Percentiles rank a stretch among this genome's conserved stretches.
phyloP scores from a whole-genome alignment of 2,329 filamentous ascomycete genomes.

The Aspergillus brunneoviolaceus region DNA sequence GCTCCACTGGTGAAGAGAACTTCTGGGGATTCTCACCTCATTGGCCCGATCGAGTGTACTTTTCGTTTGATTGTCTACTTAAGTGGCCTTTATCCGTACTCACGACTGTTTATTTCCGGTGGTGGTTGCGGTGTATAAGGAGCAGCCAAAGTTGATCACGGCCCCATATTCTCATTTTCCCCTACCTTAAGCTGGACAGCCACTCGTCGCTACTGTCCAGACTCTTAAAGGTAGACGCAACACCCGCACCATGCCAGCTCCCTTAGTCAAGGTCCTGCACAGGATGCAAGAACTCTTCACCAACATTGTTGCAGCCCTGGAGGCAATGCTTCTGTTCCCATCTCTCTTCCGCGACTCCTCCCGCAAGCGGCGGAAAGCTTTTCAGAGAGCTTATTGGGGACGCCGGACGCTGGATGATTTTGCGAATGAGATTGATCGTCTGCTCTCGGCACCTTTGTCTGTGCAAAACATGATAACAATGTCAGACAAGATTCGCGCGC shows the following conservation, averaged over 20 bases:
- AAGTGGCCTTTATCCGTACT: constrained; percentile 8
- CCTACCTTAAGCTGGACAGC: constrained; percentile 6
- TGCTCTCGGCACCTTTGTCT: constrained; percentile 39
- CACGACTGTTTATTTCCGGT: constrained; percentile 12
- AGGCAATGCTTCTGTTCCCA: constrained; percentile 43
- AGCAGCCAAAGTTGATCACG: constrained; percentile 13
- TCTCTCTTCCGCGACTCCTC: constrained; percentile 37
- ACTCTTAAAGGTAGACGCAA: not conserved
- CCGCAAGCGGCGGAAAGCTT: constrained; percentile 32
- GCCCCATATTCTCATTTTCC: constrained; percentile 1
- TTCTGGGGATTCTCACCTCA: not conserved
- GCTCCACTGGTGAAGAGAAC: constrained; percentile 16
- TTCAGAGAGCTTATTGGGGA: constrained; percentile 36
- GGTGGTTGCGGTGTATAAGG: constrained; percentile 14
- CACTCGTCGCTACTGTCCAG: not conserved
- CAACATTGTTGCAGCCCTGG: constrained; percentile 40
- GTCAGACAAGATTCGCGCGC: constrained; percentile 47
- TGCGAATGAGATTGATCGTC: constrained; percentile 38
- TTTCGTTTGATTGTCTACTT: not conserved
- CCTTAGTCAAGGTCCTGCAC: constrained; percentile 41
- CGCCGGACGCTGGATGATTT: constrained; percentile 41
- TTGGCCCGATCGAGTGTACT: not conserved
- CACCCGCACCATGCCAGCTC: constrained; percentile 31
- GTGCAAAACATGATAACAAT: constrained; percentile 42
- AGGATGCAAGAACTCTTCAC: constrained; percentile 44